phyloP scores from a whole-genome alignment of 768 basidiomycete species.

The Leccinum pellstonianum region DNA sequence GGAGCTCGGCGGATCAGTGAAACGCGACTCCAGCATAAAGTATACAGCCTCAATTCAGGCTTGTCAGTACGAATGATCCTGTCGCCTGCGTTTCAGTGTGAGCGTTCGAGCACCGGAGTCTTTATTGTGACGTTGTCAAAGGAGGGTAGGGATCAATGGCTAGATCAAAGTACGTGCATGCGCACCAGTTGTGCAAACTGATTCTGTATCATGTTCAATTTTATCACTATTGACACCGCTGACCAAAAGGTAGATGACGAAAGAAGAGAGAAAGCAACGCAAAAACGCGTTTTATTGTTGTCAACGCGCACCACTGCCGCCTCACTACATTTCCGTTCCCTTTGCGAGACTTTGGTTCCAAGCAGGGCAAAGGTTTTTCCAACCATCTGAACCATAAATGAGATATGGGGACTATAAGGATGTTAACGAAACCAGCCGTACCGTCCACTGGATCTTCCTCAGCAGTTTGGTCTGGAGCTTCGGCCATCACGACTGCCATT shows the following conservation, averaged over 20 bases:
- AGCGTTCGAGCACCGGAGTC: background rate
- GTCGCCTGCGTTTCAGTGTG: background rate
- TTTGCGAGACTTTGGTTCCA: background rate
- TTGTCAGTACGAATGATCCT: background rate
- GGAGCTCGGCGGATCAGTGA: background rate
- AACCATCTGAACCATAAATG: constrained; percentile 10
- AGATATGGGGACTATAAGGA: background rate
- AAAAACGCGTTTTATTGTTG: background rate
- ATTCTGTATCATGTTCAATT: background rate
- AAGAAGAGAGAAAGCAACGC: background rate
- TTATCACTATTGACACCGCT: background rate
- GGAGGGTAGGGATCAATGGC: background rate
- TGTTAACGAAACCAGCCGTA: constrained; percentile 3
- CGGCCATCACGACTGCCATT: constrained; percentile 41
- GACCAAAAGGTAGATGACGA: background rate
- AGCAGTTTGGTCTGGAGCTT: constrained; percentile 29
- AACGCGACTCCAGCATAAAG: background rate
- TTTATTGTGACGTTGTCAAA: background rate
- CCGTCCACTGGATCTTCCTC: constrained; percentile 17
- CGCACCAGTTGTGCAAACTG: background rate
- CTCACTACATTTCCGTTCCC: background rate
- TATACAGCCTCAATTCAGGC: background rate
- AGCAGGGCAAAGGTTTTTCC: constrained; percentile 19
- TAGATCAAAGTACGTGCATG: background rate
- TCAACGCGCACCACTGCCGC: background rate